A percentile compares a stretch with the other conserved stretches of the same genome.
These are phyloP conservation scores for Lathyrus tuberosus DNA, from an alignment of 306 rosid genomes.

Conservation along the genomic window DNA sequence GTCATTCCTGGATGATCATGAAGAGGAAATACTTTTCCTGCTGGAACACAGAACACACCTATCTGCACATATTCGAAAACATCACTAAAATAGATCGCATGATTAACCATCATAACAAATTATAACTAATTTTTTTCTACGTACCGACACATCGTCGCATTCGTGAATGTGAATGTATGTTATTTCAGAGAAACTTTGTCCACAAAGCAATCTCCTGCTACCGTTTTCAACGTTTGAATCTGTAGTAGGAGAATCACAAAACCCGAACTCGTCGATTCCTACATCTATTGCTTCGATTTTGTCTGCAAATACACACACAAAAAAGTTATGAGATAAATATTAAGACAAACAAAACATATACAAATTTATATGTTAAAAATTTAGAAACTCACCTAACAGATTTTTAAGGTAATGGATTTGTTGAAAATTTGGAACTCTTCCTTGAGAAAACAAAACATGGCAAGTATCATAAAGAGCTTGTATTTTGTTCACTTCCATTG, in stretches of 20 bases:
- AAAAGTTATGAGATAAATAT: neutral
- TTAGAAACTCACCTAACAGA: slow-evolving; percentile 42
- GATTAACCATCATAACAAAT: neutral
- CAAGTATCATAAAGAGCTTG: slow-evolving; percentile 55
- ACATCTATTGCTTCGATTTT: slow-evolving; percentile 56
- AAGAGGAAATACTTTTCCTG: slow-evolving; percentile 60
- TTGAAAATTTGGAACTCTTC: slow-evolving; percentile 46
- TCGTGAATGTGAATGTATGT: slow-evolving; percentile 71
- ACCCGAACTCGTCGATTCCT: slow-evolving; percentile 56
- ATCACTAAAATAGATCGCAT: neutral
- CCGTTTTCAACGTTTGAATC: slow-evolving; percentile 23
- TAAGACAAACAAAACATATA: neutral
- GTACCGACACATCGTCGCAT: slow-evolving; percentile 59
- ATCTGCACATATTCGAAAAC: slow-evolving; percentile 46
- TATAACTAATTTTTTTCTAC: slow-evolving; percentile 22
- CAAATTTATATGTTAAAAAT: neutral
- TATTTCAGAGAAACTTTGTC: slow-evolving; percentile 48
- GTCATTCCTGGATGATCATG: slow-evolving; percentile 81
- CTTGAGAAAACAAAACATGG: slow-evolving; percentile 47
- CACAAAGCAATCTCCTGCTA: slow-evolving; percentile 48
- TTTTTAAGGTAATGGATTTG: slow-evolving; percentile 54
- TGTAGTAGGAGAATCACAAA: slow-evolving; percentile 38
- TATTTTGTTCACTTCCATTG: slow-evolving; percentile 53
- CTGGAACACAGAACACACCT: slow-evolving; percentile 67
- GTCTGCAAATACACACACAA: slow-evolving; percentile 33